Percentiles rank a stretch among this genome's conserved stretches.
Conservation (phyloP, 805 yeast species). For the Yamadazyma sp. region DNA sequence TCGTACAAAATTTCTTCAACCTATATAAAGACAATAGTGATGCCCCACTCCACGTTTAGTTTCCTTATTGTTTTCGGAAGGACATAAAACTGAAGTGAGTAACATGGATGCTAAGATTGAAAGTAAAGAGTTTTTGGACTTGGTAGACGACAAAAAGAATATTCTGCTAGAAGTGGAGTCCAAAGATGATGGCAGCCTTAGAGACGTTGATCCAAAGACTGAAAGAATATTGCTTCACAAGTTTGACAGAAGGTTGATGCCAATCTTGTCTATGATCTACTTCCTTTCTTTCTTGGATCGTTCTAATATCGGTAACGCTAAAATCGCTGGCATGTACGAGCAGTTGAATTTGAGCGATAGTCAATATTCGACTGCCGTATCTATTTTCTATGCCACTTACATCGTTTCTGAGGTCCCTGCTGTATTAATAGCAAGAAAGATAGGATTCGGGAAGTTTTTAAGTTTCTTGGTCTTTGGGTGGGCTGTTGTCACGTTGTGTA, state of each 20-base stretch:
- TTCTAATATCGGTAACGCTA: constrained; percentile 61
- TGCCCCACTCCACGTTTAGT: too few relatives aligned
- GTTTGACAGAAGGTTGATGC: constrained; percentile 44
- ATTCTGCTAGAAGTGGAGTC: neutral
- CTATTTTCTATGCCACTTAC: constrained; percentile 50
- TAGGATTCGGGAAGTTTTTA: constrained; percentile 23
- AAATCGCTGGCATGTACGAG: constrained; percentile 49
- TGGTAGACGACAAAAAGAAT: constrained; percentile 4
- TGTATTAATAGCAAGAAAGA: constrained; percentile 34
- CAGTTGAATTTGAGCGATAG: constrained; percentile 37
- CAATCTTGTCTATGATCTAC: constrained; percentile 43
- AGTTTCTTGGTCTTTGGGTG: constrained; percentile 8
- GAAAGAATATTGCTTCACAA: constrained; percentile 37
- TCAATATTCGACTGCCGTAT: constrained; percentile 45
- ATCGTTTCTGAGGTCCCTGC: constrained; percentile 40
- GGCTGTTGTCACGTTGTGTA: constrained; percentile 30
- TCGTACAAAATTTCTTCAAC: neutral
- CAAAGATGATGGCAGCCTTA: neutral
- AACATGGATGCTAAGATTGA: too few relatives aligned
- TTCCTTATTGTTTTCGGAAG: too few relatives aligned
- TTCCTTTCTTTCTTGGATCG: constrained; percentile 51
- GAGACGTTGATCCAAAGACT: constrained; percentile 5
- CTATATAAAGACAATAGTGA: too few relatives aligned
- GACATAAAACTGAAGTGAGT: too few relatives aligned
- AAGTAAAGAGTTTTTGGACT: too few relatives aligned